These are phyloP conservation scores for Irineochytrium annulatum DNA, from an alignment of 192 early-diverging fungal species.

Conservation along the genomic window DNA sequence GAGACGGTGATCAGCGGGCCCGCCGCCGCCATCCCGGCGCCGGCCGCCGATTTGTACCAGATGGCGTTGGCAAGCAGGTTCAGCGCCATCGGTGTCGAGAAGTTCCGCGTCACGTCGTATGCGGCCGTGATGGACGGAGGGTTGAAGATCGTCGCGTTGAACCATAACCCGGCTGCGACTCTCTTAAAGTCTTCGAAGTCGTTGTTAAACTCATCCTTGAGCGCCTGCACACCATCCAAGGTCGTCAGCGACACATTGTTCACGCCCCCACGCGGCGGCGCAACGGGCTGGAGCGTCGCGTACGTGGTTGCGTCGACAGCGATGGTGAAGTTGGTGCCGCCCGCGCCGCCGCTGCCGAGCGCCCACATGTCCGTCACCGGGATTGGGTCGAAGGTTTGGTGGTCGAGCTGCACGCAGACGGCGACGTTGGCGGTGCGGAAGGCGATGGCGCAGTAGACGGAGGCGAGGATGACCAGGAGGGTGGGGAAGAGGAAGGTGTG, in stretches of 20 bases:
- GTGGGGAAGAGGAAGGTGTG: not conserved
- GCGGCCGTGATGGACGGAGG: too few relatives aligned
- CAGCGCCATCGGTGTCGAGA: not conserved
- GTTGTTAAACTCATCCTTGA: too few relatives aligned
- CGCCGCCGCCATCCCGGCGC: not conserved
- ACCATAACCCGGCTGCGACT: too few relatives aligned
- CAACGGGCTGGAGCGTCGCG: too few relatives aligned
- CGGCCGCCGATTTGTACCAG: not conserved
- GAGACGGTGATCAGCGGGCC: not conserved
- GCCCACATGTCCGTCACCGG: too few relatives aligned
- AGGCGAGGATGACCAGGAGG: not conserved
- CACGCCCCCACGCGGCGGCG: too few relatives aligned
- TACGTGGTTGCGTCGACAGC: not conserved
- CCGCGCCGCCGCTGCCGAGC: not conserved
- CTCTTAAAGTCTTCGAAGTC: too few relatives aligned
- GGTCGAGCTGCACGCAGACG: too few relatives aligned
- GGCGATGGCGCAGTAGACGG: not conserved
- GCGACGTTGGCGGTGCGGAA: not conserved
- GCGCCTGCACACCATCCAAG: too few relatives aligned
- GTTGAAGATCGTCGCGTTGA: too few relatives aligned
- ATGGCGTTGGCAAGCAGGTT: not conserved
- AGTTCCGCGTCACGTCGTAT: not conserved
- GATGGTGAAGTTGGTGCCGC: not conserved
- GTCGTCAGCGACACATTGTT: too few relatives aligned
- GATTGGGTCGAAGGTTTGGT: too few relatives aligned